Percentiles rank a stretch among this genome's conserved stretches.
Evolutionary conservation across 441 rosid species (phyloP).

Genomic region (Mallotus repandus): DNA sequence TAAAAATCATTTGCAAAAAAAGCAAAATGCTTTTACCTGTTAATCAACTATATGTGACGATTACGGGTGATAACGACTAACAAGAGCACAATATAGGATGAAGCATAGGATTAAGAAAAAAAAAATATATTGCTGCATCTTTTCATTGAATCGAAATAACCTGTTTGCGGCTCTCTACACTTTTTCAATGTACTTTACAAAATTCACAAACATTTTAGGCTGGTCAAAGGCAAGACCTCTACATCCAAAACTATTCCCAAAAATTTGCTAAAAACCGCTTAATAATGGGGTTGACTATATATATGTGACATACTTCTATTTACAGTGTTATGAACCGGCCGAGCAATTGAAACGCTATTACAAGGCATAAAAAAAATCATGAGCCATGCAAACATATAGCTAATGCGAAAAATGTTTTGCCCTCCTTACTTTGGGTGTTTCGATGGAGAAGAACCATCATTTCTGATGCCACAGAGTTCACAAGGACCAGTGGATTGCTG

Average conservation of each 20-base stretch:
- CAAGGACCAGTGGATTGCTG: constrained; percentile 38
- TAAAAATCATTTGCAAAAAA: too few species aligned
- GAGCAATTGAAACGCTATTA: background rate
- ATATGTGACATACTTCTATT: constrained; percentile 24
- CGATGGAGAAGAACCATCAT: constrained; percentile 23
- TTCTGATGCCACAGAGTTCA: constrained; percentile 41
- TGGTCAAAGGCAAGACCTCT: constrained; percentile 23
- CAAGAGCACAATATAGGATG: background rate
- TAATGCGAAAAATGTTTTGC: constrained; percentile 11
- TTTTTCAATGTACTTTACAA: constrained; percentile 35
- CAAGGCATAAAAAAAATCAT: background rate
- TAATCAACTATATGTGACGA: too few species aligned
- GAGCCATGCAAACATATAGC: constrained; percentile 10
- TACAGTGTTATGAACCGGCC: constrained; percentile 30
- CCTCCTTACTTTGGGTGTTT: constrained; percentile 20
- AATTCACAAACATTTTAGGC: constrained; percentile 16
- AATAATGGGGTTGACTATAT: constrained; percentile 40
- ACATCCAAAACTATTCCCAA: constrained; percentile 43
- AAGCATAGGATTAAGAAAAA: background rate
- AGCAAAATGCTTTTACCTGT: too few species aligned
- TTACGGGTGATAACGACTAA: too few species aligned
- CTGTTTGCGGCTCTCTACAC: constrained; percentile 36
- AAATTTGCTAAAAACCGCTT: constrained; percentile 63
- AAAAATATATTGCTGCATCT: constrained; percentile 1
- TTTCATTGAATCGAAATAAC: constrained; percentile 27